Conservation (phyloP, 345 rosid genomes). For the Excoecaria agallocha region DNA sequence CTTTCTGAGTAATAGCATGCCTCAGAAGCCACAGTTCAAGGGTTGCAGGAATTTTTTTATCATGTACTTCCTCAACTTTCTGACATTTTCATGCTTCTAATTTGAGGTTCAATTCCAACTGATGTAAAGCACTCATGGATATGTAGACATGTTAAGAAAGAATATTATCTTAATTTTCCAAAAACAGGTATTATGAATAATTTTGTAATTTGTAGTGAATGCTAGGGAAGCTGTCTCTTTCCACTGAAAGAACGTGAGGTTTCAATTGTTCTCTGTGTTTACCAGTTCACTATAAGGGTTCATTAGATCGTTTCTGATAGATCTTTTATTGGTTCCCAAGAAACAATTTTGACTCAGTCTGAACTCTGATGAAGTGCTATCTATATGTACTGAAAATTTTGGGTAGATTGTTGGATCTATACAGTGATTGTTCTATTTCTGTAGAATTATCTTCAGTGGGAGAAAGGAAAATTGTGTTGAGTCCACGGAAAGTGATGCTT, state of each 20-base stretch:
- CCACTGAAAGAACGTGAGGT: not conserved
- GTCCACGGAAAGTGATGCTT: slow-evolving; percentile 67
- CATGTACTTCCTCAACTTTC: no score
- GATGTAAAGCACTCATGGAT: no score
- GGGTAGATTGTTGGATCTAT: not conserved
- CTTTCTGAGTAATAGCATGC: not conserved
- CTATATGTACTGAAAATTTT: not conserved
- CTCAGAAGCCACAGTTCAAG: not conserved
- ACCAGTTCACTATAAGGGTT: not conserved
- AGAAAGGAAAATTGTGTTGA: slow-evolving; percentile 44
- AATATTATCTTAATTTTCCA: no score
- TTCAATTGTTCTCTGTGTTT: not conserved
- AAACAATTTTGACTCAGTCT: not conserved
- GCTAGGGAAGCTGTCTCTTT: no score
- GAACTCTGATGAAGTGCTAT: not conserved
- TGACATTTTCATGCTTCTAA: no score
- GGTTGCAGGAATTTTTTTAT: not conserved
- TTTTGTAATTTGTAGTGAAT: no score
- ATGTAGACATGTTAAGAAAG: no score
- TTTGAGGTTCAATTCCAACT: no score
- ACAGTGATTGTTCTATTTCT: slow-evolving; percentile 12
- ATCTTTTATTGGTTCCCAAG: not conserved
- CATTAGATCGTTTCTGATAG: not conserved
- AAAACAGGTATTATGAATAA: no score
- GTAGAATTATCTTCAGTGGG: slow-evolving; percentile 47